These are phyloP conservation scores for Cercophora scortea DNA, from an alignment of 495 filamentous ascomycete genomes.

Conservation along the genomic window DNA sequence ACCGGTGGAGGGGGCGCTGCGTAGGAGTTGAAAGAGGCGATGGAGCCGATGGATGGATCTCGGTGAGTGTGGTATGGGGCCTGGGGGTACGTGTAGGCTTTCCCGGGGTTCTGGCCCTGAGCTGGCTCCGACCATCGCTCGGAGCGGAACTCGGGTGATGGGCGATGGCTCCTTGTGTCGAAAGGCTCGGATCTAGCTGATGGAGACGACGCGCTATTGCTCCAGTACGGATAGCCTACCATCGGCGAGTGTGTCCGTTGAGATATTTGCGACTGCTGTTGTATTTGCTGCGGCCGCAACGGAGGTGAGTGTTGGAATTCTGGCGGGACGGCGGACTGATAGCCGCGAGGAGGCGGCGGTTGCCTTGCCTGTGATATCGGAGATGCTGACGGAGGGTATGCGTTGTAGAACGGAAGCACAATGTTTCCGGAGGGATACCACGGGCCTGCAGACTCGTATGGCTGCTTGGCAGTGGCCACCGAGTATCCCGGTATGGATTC, in stretches of 20 bases:
- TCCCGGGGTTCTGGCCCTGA: not conserved
- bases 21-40: not conserved
- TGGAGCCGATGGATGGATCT: not conserved
- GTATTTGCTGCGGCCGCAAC: not conserved
- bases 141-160: not conserved
- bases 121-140: conserved; percentile 7
- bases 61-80: conserved; percentile 1
- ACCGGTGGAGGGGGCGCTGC: not conserved
- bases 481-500: too few species aligned
- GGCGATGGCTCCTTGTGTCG: not conserved
- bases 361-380: not conserved
- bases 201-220: conserved; percentile 1
- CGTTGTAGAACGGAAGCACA: conserved; percentile 4
- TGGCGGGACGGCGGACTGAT: not conserved
- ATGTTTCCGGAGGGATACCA: conserved; percentile 8
- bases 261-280: not conserved
- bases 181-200: conserved; percentile 10
- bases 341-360: not conserved
- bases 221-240: not conserved
- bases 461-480: not conserved
- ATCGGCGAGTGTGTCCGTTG: not conserved
- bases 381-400: not conserved
- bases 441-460: conserved; percentile 7
- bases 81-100: not conserved
- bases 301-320: not conserved